A percentile compares a stretch with the other conserved stretches of the same genome.
Conservation (phyloP, 768 basidiomycete species). For the Dictyophora rubrovolvata region DNA sequence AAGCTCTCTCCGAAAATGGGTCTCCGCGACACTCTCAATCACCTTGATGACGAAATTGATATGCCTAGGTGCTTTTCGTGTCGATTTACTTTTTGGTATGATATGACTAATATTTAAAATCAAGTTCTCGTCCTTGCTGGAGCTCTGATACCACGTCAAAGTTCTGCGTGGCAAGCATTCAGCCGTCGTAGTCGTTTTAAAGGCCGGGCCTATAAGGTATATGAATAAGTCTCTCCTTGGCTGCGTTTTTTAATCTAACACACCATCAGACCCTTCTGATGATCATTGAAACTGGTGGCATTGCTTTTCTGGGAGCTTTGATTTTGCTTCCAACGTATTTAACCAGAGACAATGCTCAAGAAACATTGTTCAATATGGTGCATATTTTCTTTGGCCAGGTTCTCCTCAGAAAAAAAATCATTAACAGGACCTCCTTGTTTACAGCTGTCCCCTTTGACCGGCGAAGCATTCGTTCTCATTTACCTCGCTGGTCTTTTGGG, state of each 20-base stretch:
- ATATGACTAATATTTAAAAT: not conserved
- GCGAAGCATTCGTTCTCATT: conserved; percentile 4
- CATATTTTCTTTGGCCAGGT: not conserved
- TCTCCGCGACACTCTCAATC: conserved; percentile 3
- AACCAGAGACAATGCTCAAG: conserved; percentile 1
- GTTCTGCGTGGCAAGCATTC: not conserved
- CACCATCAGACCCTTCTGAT: not conserved
- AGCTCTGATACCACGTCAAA: not conserved
- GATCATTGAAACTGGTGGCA: not conserved
- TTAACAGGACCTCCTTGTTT: not conserved
- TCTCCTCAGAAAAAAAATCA: not conserved
- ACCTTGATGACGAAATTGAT: conserved; percentile 6
- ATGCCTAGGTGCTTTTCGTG: conserved; percentile 1
- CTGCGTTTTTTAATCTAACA: not conserved
- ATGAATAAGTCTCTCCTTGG: not conserved
- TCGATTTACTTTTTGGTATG: not conserved
- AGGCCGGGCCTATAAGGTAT: conserved; percentile 4
- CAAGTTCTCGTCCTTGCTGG: conserved; percentile 1
- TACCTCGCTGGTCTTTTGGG: conserved; percentile 1
- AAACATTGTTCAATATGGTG: not conserved
- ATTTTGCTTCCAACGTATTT: conserved; percentile 5
- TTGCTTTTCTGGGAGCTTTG: conserved; percentile 2
- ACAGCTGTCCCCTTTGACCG: conserved; percentile 3
- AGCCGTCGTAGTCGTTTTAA: not conserved
- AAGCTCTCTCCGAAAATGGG: not conserved